Percentiles rank a stretch among this genome's conserved stretches.
phyloP scores from a whole-genome alignment of 192 early-diverging fungal species.

The Podila epicladia region DNA sequence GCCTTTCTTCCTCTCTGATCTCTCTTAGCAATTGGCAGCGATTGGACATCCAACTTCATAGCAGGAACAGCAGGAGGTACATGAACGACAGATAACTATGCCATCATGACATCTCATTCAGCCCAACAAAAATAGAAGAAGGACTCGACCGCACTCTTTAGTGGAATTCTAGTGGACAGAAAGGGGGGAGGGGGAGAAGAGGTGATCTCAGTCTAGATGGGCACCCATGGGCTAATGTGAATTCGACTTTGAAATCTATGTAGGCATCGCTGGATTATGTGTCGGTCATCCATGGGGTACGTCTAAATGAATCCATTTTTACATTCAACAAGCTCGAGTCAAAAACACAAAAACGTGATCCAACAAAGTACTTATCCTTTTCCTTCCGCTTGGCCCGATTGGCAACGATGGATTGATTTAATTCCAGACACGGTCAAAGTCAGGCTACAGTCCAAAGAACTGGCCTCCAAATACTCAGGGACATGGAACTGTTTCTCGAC shows the following conservation, averaged over 20 bases:
- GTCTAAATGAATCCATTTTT: slow-evolving; percentile 2
- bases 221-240: not conserved
- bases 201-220: not conserved
- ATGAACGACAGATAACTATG: not conserved
- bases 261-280: slow-evolving; percentile 64
- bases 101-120: not conserved
- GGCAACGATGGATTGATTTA: slow-evolving; percentile 28
- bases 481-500: slow-evolving; percentile 67
- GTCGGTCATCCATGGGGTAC: slow-evolving; percentile 73
- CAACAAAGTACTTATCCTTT: not conserved
- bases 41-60: slow-evolving; percentile 49
- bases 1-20: too few species aligned
- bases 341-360: not conserved
- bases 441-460: slow-evolving; percentile 62
- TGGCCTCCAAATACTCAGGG: slow-evolving; percentile 61
- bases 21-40: slow-evolving; percentile 23
- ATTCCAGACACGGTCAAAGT: slow-evolving; percentile 59
- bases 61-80: slow-evolving; percentile 53
- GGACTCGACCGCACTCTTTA: not conserved
- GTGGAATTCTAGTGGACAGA: not conserved
- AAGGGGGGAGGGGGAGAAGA: not conserved
- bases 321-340: not conserved
- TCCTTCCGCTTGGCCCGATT: slow-evolving; percentile 3
- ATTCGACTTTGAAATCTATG: slow-evolving; percentile 1
- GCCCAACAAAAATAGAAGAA: not conserved